phyloP scores from a whole-genome alignment of 1,139 yeast species.

The Lodderomyces oxycetoniae region DNA sequence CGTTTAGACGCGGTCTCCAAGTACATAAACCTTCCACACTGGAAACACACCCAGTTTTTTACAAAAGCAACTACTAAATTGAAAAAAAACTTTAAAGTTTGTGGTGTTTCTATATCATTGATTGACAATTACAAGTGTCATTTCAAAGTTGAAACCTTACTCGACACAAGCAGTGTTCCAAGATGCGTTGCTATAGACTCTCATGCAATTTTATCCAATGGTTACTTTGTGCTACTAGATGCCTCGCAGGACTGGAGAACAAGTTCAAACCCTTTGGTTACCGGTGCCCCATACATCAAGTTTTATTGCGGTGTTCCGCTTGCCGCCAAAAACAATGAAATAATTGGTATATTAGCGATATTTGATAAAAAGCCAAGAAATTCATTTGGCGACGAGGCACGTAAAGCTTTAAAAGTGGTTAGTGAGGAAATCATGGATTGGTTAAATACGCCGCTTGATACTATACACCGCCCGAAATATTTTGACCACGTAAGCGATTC shows the following conservation, averaged over 20 bases:
- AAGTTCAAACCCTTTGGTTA: conserved; percentile 54
- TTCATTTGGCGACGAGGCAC: conserved; percentile 31
- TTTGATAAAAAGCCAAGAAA: conserved; percentile 48
- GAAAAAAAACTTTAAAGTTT: conserved; percentile 34
- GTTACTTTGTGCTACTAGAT: conserved; percentile 50
- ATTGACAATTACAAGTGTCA: conserved; percentile 46
- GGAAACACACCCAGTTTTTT: conserved; percentile 45
- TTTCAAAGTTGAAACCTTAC: conserved; percentile 45
- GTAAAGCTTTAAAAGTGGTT: conserved; percentile 30
- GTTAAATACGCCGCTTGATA: conserved; percentile 32
- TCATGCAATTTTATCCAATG: conserved; percentile 58
- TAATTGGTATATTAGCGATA: conserved; percentile 58
- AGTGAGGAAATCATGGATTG: conserved; percentile 43
- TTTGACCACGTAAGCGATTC: conserved; percentile 2
- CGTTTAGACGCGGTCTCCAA: conserved; percentile 40
- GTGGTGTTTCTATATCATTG: conserved; percentile 56
- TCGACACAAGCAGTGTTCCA: conserved; percentile 47
- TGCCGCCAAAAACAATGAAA: conserved; percentile 30
- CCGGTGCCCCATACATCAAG: conserved; percentile 52
- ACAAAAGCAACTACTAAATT: conserved; percentile 32
- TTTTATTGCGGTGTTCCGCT: conserved; percentile 66
- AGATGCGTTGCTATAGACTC: conserved; percentile 58
- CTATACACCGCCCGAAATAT: conserved; percentile 1
- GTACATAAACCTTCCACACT: conserved; percentile 42
- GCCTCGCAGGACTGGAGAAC: conserved; percentile 69